phyloP scores from a whole-genome alignment of 73 alveolate species.

The Paramecium tetraurelia region DNA sequence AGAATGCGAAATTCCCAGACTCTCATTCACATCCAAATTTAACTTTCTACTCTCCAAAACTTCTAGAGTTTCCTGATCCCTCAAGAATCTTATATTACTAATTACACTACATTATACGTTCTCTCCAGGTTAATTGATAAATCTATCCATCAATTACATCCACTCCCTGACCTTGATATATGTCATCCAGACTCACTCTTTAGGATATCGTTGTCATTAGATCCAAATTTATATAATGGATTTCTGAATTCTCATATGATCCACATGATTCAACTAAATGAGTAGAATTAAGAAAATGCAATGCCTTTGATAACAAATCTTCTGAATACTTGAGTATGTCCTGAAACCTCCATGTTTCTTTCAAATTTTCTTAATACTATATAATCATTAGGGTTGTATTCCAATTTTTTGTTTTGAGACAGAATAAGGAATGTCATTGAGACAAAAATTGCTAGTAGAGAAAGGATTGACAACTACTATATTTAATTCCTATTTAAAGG shows the following conservation, averaged over 20 bases:
- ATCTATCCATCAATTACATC: constrained; percentile 19
- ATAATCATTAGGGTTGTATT: background rate
- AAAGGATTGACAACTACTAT: background rate
- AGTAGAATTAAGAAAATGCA: background rate
- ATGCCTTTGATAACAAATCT: background rate
- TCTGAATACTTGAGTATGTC: background rate
- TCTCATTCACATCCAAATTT: background rate
- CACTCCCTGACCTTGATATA: background rate
- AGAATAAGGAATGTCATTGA: background rate
- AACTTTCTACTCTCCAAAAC: background rate
- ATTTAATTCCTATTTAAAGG: background rate
- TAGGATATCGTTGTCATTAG: background rate
- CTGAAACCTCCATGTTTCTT: background rate
- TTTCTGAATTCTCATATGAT: background rate
- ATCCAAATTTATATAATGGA: background rate
- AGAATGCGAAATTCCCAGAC: background rate
- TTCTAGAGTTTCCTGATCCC: background rate
- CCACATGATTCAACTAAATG: background rate
- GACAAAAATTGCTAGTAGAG: background rate
- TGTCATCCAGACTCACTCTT: background rate
- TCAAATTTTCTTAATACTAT: background rate
- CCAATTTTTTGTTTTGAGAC: background rate
- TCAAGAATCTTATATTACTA: background rate
- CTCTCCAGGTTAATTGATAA: constrained; percentile 21
- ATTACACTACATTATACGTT: background rate